Evolutionary conservation across 306 rosid genomes (phyloP).

Genomic region (Arachis hypogaea): DNA sequence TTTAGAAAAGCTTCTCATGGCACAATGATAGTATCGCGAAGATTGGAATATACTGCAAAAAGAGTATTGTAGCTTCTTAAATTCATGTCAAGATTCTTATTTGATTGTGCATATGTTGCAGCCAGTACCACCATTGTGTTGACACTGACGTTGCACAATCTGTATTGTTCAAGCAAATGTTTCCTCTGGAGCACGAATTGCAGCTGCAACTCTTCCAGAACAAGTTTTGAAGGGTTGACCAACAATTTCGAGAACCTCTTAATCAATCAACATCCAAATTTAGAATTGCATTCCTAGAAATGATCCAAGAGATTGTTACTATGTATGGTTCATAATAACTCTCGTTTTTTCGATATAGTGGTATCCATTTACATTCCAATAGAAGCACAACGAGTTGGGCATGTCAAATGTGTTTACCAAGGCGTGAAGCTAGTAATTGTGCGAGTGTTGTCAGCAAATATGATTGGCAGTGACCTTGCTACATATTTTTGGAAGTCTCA

Average conservation of each 20-base stretch:
- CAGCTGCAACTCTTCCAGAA: slow-evolving; percentile 86
- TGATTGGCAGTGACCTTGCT: slow-evolving; percentile 79
- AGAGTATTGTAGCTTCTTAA: slow-evolving; percentile 61
- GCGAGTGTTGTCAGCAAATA: slow-evolving; percentile 60
- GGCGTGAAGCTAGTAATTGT: slow-evolving; percentile 73
- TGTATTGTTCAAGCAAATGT: slow-evolving; percentile 61
- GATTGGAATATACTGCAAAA: slow-evolving; percentile 56
- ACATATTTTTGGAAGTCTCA: slow-evolving; percentile 58
- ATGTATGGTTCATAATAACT: no score
- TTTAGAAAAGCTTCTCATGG: slow-evolving; percentile 35
- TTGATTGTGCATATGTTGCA: slow-evolving; percentile 75
- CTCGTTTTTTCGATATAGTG: no score
- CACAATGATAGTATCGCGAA: slow-evolving; percentile 51
- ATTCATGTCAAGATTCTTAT: slow-evolving; percentile 75
- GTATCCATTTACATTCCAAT: no score
- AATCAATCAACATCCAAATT: not conserved
- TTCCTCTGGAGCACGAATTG: slow-evolving; percentile 53
- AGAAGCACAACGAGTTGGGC: no score
- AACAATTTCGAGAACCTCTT: slow-evolving; percentile 77
- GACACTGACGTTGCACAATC: slow-evolving; percentile 80
- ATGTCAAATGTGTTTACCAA: slow-evolving; percentile 55
- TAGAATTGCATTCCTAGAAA: no score
- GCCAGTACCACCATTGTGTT: slow-evolving; percentile 51
- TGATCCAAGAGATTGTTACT: no score
- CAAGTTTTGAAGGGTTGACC: slow-evolving; percentile 75